phyloP scores from a whole-genome alignment of 2,329 filamentous ascomycete genomes.

The Xylaria sp. region DNA sequence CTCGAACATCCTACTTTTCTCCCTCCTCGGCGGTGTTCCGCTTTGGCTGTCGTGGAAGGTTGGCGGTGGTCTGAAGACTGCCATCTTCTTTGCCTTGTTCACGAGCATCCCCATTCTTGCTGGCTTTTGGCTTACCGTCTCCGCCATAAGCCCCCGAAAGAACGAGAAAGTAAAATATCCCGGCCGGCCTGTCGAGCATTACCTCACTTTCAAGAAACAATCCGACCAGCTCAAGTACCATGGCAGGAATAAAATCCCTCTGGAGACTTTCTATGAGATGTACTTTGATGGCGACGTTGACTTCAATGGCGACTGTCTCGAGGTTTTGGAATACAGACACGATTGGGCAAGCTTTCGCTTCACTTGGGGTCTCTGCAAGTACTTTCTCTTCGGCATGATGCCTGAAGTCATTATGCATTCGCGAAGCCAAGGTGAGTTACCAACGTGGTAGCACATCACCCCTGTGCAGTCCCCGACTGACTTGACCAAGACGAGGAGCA shows the following conservation, averaged over 20 bases:
- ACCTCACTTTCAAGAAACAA: constrained; percentile 79
- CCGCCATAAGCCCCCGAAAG: constrained; percentile 80
- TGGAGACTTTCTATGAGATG: constrained; percentile 96
- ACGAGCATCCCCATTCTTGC: constrained; percentile 78
- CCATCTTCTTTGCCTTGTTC: constrained; percentile 82
- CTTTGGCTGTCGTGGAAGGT: constrained; percentile 82
- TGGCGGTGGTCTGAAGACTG: constrained; percentile 83
- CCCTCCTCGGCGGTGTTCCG: constrained; percentile 70
- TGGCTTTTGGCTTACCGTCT: constrained; percentile 80
- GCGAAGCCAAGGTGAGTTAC: constrained; percentile 72
- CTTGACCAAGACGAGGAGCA: constrained; percentile 80
- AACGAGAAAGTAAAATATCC: constrained; percentile 90
- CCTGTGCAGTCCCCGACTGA: constrained; percentile 11
- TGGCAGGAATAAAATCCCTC: constrained; percentile 79
- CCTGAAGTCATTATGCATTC: constrained; percentile 93
- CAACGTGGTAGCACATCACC: not conserved
- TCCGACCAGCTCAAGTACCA: constrained; percentile 67
- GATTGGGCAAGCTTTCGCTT: constrained; percentile 97
- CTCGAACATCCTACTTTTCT: constrained; percentile 78
- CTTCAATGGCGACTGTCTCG: constrained; percentile 90
- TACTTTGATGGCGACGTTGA: constrained; percentile 95
- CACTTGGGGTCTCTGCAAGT: constrained; percentile 82
- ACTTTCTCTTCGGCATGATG: constrained; percentile 84
- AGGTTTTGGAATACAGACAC: constrained; percentile 89
- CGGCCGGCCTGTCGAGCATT: constrained; percentile 86